Percentiles rank a stretch among this genome's conserved stretches.
phyloP scores from a whole-genome alignment of 148 eudicot species.

The Arctostaphylos glauca region DNA sequence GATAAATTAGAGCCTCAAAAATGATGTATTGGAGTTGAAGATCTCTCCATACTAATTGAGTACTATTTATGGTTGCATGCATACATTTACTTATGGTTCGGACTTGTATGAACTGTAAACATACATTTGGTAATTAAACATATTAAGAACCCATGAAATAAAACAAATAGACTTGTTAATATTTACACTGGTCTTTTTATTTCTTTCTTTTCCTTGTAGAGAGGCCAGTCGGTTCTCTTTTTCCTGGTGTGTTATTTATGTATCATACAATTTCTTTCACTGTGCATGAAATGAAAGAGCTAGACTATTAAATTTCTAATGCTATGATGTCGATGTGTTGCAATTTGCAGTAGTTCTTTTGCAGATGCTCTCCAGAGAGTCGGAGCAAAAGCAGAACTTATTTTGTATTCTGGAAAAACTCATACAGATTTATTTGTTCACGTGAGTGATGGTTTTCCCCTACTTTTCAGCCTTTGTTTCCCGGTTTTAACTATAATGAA shows the following conservation, averaged over 20 bases:
- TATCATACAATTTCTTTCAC: neutral
- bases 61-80: neutral
- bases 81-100: neutral
- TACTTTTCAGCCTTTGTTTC: neutral
- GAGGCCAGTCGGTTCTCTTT: neutral
- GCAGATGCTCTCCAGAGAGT: constrained; percentile 58
- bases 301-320: neutral
- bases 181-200: neutral
- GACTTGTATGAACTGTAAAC: neutral
- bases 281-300: neutral
- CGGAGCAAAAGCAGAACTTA: constrained; percentile 72
- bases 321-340: neutral
- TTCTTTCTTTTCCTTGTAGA: neutral
- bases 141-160: neutral
- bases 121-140: neutral
- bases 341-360: constrained; percentile 54
- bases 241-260: neutral
- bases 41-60: neutral
- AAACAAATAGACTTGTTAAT: no score
- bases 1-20: neutral
- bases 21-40: neutral
- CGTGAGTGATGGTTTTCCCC: constrained; percentile 33
- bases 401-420: constrained; percentile 74
- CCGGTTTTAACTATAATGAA: neutral
- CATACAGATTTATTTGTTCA: constrained; percentile 93